Evolutionary conservation across 192 early-diverging fungal genomes (phyloP).

Genomic region (Martensiomyces pterosporus): DNA sequence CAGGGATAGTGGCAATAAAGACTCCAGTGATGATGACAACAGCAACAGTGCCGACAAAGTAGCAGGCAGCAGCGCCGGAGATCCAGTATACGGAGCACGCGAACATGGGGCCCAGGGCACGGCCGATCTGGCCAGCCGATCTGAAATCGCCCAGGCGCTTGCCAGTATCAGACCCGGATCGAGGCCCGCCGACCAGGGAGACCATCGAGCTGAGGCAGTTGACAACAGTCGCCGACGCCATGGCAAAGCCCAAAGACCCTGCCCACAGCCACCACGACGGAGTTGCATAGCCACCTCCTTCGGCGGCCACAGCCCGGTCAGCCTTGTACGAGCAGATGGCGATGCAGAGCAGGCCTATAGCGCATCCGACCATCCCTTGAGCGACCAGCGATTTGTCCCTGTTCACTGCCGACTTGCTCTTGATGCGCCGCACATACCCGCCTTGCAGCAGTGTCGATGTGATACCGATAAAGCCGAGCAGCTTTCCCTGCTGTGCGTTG

Average conservation of each 20-base stretch:
- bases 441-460: constrained; percentile 87
- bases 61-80: constrained; percentile 59
- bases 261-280: constrained; percentile 52
- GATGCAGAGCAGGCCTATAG: constrained; percentile 60
- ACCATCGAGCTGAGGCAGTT: constrained; percentile 74
- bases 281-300: constrained; percentile 3
- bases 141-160: constrained; percentile 79
- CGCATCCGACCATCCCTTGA: constrained; percentile 73
- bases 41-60: constrained; percentile 53
- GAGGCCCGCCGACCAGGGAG: constrained; percentile 24
- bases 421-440: constrained; percentile 82
- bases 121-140: constrained; percentile 85
- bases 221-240: constrained; percentile 94
- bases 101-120: constrained; percentile 81
- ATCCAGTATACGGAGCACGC: constrained; percentile 88
- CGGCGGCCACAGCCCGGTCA: no score
- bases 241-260: constrained; percentile 79
- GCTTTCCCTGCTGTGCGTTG: constrained; percentile 82
- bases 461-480: constrained; percentile 86
- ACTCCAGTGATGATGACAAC: constrained; percentile 44
- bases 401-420: constrained; percentile 47
- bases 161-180: constrained; percentile 51
- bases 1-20: constrained; percentile 22
- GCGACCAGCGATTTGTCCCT: constrained; percentile 56
- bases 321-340: constrained; percentile 47